Evolutionary conservation across 1,139 yeast genomes (phyloP).

Genomic region (Keqinozyma sinolaborantium): DNA sequence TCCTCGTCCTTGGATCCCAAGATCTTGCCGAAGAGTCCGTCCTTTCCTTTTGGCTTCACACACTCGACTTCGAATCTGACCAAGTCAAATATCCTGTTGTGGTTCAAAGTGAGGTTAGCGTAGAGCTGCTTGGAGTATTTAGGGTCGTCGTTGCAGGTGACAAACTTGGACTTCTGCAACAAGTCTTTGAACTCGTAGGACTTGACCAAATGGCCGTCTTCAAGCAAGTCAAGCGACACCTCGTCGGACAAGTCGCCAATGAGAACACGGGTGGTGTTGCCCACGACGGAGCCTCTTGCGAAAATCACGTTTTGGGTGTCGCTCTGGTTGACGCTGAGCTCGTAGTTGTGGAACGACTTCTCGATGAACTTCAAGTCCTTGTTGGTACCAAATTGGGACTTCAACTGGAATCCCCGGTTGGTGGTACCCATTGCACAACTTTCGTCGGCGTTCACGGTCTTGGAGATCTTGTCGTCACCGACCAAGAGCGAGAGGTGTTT

Average conservation of each 20-base stretch:
- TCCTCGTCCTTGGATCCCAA: slow-evolving; percentile 19
- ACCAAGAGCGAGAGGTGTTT: slow-evolving; percentile 49
- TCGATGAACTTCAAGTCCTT: slow-evolving; percentile 63
- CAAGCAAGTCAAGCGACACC: slow-evolving; percentile 46
- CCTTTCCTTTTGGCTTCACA: slow-evolving; percentile 13
- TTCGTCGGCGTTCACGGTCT: slow-evolving; percentile 93
- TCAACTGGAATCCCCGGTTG: slow-evolving; percentile 63
- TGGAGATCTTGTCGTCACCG: slow-evolving; percentile 66
- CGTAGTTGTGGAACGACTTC: slow-evolving; percentile 43
- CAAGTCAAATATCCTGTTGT: slow-evolving; percentile 49
- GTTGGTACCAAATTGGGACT: slow-evolving; percentile 47
- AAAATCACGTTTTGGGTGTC: slow-evolving; percentile 36
- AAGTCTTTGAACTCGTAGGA: slow-evolving; percentile 29
- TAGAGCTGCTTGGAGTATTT: slow-evolving; percentile 20
- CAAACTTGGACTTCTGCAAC: slow-evolving; percentile 33
- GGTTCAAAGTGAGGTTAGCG: slow-evolving; percentile 45
- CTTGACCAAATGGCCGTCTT: slow-evolving; percentile 49
- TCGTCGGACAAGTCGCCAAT: slow-evolving; percentile 30
- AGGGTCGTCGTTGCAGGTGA: slow-evolving; percentile 42
- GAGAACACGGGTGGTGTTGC: slow-evolving; percentile 22
- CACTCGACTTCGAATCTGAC: slow-evolving; percentile 42
- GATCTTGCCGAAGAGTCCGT: slow-evolving; percentile 25
- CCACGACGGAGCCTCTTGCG: slow-evolving; percentile 36
- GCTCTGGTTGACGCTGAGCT: slow-evolving; percentile 29
- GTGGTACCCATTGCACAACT: slow-evolving; percentile 90